Evolutionary conservation across 1,284 basidiomycete species (phyloP).

Genomic region (Boletus smithii): DNA sequence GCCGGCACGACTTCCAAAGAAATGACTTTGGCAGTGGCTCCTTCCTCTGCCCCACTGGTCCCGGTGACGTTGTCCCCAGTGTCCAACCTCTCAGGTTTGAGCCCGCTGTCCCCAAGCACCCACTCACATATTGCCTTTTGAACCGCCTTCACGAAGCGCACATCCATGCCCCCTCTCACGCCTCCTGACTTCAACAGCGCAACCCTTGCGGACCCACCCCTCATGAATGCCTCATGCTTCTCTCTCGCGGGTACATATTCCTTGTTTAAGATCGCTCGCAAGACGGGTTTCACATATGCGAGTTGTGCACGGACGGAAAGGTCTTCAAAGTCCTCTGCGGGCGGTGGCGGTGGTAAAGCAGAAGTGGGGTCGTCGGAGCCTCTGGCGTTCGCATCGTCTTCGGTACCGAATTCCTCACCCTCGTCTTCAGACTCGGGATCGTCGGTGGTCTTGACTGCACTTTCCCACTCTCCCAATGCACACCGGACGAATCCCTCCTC

Average conservation of each 20-base stretch:
- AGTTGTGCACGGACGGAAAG: slow-evolving; percentile 58
- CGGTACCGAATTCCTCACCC: slow-evolving; percentile 38
- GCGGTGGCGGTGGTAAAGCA: slow-evolving; percentile 39
- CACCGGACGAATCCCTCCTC: slow-evolving; percentile 59
- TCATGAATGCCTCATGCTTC: slow-evolving; percentile 54
- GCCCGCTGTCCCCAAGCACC: slow-evolving; percentile 47
- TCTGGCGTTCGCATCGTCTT: slow-evolving; percentile 6
- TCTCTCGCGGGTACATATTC: slow-evolving; percentile 49
- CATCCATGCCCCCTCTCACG: slow-evolving; percentile 51
- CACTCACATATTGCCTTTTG: slow-evolving; percentile 48
- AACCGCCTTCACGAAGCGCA: slow-evolving; percentile 47
- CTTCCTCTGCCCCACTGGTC: not conserved
- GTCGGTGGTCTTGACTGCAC: slow-evolving; percentile 42
- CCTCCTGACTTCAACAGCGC: slow-evolving; percentile 46
- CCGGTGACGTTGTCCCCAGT: not conserved
- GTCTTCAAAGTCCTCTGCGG: slow-evolving; percentile 40
- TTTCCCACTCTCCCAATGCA: slow-evolving; percentile 55
- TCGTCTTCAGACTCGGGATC: slow-evolving; percentile 49
- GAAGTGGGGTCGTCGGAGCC: slow-evolving; percentile 33
- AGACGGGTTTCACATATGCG: slow-evolving; percentile 58
- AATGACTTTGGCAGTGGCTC: not conserved
- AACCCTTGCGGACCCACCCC: slow-evolving; percentile 48
- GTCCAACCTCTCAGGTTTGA: slow-evolving; percentile 16
- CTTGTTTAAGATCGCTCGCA: slow-evolving; percentile 54
- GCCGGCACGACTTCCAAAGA: not conserved